Conservation (phyloP, 148 eudicot genomes). For the Chenopodium suecicum region DNA sequence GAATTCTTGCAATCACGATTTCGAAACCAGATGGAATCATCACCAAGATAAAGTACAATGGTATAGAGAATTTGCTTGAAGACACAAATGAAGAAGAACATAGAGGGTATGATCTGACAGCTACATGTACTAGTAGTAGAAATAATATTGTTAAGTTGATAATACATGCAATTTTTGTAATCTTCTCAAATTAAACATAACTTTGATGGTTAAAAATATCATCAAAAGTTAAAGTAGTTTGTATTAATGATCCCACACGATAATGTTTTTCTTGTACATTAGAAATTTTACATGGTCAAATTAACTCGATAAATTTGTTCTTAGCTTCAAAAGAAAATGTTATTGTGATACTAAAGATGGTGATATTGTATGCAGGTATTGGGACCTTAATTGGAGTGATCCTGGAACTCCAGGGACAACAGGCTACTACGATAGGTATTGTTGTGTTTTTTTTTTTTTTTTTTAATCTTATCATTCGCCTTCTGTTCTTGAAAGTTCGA, state of each 20-base stretch:
- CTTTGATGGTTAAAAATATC: no score
- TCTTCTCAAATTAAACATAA: no score
- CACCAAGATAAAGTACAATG: slow-evolving; percentile 60
- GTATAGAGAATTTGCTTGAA: slow-evolving; percentile 82
- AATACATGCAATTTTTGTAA: no score
- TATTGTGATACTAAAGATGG: background rate
- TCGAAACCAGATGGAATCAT: slow-evolving; percentile 81
- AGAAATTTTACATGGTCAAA: no score
- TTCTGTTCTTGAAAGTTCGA: no score
- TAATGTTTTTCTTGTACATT: no score
- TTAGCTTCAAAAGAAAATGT: background rate
- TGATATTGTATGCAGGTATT: slow-evolving; percentile 42
- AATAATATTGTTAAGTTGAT: no score
- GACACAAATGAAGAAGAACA: slow-evolving; percentile 49
- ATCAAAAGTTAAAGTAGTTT: no score
- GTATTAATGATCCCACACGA: no score
- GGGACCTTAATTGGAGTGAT: slow-evolving; percentile 73
- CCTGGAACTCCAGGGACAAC: slow-evolving; percentile 59
- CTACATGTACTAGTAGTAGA: no score
- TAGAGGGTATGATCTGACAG: slow-evolving; percentile 50
- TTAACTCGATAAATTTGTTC: background rate
- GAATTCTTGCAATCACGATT: slow-evolving; percentile 68
- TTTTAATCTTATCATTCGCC: no score
- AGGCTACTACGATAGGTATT: slow-evolving; percentile 56
- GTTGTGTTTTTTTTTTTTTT: no score